A percentile compares a stretch with the other conserved stretches of the same genome.
phyloP scores from a whole-genome alignment of 192 early-diverging fungal genomes.

The Mortierella alpina region DNA sequence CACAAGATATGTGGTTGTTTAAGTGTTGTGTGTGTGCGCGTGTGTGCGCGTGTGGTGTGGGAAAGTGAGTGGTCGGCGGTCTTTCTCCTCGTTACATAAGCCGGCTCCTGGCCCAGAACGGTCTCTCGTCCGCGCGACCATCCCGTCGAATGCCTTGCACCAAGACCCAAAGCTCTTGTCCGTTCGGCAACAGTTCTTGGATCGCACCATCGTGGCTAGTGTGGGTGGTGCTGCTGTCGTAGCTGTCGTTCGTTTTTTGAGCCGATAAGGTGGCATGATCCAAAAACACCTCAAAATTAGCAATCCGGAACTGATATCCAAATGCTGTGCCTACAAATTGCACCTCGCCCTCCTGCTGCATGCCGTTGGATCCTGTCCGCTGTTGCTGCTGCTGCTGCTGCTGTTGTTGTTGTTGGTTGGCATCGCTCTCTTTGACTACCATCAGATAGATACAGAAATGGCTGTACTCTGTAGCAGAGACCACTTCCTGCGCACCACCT shows the following conservation, averaged over 20 bases:
- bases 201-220: not conserved
- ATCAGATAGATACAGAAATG: constrained; percentile 36
- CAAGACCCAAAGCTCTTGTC: constrained; percentile 25
- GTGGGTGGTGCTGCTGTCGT: not conserved
- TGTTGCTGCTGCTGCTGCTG: not conserved
- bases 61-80: no score
- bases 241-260: not conserved
- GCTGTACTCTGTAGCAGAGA: constrained; percentile 24
- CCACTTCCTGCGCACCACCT: not conserved
- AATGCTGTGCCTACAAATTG: constrained; percentile 37
- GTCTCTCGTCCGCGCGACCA: constrained; percentile 24
- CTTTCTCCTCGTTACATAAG: not conserved
- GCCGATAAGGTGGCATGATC: not conserved
- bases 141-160: constrained; percentile 39
- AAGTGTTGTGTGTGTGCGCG: no score
- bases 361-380: no score
- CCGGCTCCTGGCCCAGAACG: constrained; percentile 15
- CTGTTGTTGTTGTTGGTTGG: not conserved
- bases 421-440: not conserved
- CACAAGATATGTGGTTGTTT: no score
- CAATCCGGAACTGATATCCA: constrained; percentile 23
- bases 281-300: constrained; percentile 12
- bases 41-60: not conserved
- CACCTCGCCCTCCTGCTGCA: no score
- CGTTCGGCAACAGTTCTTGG: not conserved